Base-by-base conservation (phyloP, 352 stramenopile genomes). In the Phytophthora pini region DNA sequence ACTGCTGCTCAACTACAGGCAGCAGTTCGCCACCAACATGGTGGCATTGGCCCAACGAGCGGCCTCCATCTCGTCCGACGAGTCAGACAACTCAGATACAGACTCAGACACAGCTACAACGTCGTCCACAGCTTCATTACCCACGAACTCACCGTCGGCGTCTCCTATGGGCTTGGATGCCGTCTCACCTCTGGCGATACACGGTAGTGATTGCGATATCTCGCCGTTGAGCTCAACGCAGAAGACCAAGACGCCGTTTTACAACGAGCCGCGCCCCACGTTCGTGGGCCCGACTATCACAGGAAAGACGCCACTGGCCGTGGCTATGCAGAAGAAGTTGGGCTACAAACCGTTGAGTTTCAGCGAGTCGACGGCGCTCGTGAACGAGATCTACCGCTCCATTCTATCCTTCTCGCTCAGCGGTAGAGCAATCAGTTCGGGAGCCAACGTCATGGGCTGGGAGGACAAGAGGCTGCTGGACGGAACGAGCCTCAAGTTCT, bases 391-490 rank as follows among this genome's bases (percentile, higher is more conserved):
- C 7, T 89, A 88, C 60, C 68, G 79, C 8, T 72, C 59, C 45
- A 84, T 90, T 38, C 50, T 88, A 24, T 46, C 54, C 27, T 92
- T 92, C 60, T 76, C 76, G 1, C 52, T 92, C 8, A 87, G 72
- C 50, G 81, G 84, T 2, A 69, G 53, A 2, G 60, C 77, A 0
- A 66, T 92, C 20, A 85, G 62, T 10, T 81, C 77, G 0, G 81
- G 84, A 22, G 81, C 66, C 7, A 73, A 61, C 13, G 68, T 92
- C 31, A 65, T 92, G 39, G 84, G 84, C 5, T 92, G 84, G 84
- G 72, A 90, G 48, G 84, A 92, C 62, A 83, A 82, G 36, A 76
- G 84, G 0, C 50, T 89, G 22, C 51, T 86, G 27, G 80, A 89
- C 31, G 72, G 55, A 24, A 79, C 81, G 9, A 72, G 59, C 5